phyloP scores from a whole-genome alignment of 75 land plant genomes.

The Cryptomeria japonica region DNA sequence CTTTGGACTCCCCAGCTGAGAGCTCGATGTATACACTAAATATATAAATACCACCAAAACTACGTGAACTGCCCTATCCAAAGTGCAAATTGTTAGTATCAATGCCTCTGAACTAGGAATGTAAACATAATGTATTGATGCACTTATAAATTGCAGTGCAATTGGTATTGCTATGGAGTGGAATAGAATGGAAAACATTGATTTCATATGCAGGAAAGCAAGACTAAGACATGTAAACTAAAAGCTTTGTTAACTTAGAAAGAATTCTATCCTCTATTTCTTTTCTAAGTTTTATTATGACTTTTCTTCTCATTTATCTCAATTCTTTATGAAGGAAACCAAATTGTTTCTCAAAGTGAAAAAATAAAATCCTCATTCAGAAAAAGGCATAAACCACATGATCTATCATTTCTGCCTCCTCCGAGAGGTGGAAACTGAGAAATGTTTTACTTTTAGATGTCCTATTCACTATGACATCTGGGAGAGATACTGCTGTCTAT shows the following conservation, averaged over 20 bases:
- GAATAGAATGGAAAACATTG: not conserved
- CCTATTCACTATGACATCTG: not conserved
- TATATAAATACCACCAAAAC: slow-evolving; percentile 89
- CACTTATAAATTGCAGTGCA: not conserved
- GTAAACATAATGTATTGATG: not conserved
- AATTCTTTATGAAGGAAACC: not conserved
- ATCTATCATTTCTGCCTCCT: not conserved
- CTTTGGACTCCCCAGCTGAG: slow-evolving; percentile 84
- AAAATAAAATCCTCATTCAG: not conserved
- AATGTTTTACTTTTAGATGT: not conserved
- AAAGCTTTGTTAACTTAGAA: not conserved
- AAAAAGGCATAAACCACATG: not conserved
- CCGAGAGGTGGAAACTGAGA: not conserved
- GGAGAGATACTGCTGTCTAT: not conserved
- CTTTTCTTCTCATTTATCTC: not conserved
- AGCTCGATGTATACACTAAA: slow-evolving; percentile 80
- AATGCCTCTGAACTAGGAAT: slow-evolving; percentile 28
- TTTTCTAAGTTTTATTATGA: not conserved
- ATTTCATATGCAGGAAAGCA: not conserved
- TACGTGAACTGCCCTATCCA: slow-evolving; percentile 66
- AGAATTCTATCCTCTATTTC: not conserved
- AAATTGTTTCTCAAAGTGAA: not conserved
- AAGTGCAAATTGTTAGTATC: slow-evolving; percentile 61
- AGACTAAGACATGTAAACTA: not conserved
- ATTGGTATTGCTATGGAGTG: not conserved